These are phyloP conservation scores for Ammopiptanthus mongolicus DNA, from an alignment of 306 rosid genomes.

Conservation along the genomic window DNA sequence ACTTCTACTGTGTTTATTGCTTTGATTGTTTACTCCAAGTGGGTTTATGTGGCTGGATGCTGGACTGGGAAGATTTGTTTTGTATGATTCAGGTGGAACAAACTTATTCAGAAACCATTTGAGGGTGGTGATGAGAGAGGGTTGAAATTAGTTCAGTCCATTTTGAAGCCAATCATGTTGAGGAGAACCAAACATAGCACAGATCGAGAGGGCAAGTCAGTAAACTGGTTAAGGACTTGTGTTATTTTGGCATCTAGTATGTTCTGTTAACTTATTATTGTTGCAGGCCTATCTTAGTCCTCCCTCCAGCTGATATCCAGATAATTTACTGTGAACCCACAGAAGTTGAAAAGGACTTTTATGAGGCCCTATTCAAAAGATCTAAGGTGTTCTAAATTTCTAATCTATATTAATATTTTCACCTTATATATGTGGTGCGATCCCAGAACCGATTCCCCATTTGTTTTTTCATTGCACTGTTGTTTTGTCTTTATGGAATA, in stretches of 20 bases:
- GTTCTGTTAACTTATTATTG: slow-evolving; percentile 15
- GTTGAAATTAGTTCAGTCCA: slow-evolving; percentile 81
- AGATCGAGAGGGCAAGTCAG: slow-evolving; percentile 86
- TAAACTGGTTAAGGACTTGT: slow-evolving; percentile 11
- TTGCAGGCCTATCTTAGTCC: slow-evolving; percentile 89
- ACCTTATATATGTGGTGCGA: background rate
- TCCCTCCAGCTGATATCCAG: slow-evolving; percentile 91
- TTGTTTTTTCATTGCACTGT: background rate
- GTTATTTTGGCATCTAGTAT: slow-evolving; percentile 12
- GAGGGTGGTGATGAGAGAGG: slow-evolving; percentile 97
- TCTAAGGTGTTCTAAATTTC: slow-evolving; percentile 59
- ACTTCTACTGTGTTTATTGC: slow-evolving; percentile 8
- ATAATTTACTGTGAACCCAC: slow-evolving; percentile 84
- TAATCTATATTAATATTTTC: background rate
- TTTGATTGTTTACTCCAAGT: slow-evolving; percentile 1
- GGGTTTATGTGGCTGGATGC: slow-evolving; percentile 18
- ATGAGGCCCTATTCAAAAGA: slow-evolving; percentile 80
- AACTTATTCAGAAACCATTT: slow-evolving; percentile 89
- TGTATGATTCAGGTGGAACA: slow-evolving; percentile 84
- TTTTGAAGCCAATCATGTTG: slow-evolving; percentile 88
- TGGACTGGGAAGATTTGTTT: slow-evolving; percentile 18
- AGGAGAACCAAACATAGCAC: slow-evolving; percentile 92
- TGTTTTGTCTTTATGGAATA: background rate
- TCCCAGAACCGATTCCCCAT: background rate
- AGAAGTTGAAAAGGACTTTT: slow-evolving; percentile 89